Percentiles rank a stretch among this genome's conserved stretches.
Conservation (phyloP, 441 rosid genomes). For the Sinapis alba region DNA sequence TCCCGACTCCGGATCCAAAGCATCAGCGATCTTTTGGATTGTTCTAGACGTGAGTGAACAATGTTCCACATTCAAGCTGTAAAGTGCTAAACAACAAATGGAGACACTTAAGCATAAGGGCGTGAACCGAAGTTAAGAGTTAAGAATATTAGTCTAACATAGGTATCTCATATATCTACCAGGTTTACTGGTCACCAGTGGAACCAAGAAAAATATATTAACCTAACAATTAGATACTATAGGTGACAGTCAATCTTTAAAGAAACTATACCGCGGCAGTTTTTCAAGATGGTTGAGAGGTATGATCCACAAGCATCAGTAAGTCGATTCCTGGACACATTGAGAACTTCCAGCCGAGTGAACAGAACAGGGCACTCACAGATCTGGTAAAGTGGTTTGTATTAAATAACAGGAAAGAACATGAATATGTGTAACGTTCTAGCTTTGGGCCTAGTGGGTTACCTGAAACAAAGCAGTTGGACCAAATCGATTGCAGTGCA, state of each 20-base stretch:
- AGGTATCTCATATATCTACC: not conserved
- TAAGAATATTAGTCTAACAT: not conserved
- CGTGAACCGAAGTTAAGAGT: conserved; percentile 9
- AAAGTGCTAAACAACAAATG: conserved; percentile 60
- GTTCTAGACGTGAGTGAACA: conserved; percentile 96
- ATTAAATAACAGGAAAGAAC: conserved; percentile 22
- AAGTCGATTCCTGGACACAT: conserved; percentile 92
- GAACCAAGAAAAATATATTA: conserved; percentile 17
- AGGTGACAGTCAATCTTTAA: conserved; percentile 18
- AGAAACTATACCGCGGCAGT: conserved; percentile 66
- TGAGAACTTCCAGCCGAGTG: conserved; percentile 86
- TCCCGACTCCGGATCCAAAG: conserved; percentile 59
- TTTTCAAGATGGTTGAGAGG: conserved; percentile 85
- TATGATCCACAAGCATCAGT: conserved; percentile 98
- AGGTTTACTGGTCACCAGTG: conserved; percentile 4
- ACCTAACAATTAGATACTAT: conserved; percentile 6
- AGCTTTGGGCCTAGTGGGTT: conserved; percentile 27
- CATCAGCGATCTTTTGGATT: conserved; percentile 78
- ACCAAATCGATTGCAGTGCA: conserved; percentile 98
- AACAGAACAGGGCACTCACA: conserved; percentile 92
- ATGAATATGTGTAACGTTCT: conserved; percentile 12
- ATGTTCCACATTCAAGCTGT: conserved; percentile 78
- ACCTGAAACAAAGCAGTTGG: conserved; percentile 97
- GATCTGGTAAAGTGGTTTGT: conserved; percentile 55
- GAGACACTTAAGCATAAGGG: conserved; percentile 3